Conservation (phyloP, 2,329 filamentous ascomycete species). For the Diplocarpon mali region DNA sequence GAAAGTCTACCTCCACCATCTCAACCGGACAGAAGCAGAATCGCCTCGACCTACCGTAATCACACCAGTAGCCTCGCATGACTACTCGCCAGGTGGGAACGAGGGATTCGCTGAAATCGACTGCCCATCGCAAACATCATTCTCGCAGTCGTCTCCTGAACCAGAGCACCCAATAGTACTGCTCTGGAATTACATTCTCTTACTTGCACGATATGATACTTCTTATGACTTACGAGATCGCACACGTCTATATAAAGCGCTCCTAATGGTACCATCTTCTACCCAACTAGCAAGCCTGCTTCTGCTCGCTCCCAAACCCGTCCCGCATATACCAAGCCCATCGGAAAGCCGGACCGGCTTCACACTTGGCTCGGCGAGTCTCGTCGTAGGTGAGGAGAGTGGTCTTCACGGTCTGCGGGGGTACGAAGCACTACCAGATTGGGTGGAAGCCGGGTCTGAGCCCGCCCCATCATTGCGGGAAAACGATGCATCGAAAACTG, state of each 20-base stretch:
- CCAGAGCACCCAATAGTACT: conserved; percentile 57
- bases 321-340: conserved; percentile 80
- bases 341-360: conserved; percentile 73
- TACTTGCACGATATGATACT: conserved; percentile 82
- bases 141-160: conserved; percentile 17
- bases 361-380: conserved; percentile 70
- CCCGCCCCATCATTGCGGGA: conserved; percentile 67
- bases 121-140: conserved; percentile 10
- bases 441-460: conserved; percentile 72
- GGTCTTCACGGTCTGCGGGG: conserved; percentile 65
- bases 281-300: conserved; percentile 82
- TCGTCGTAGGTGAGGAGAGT: conserved; percentile 69
- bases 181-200: conserved; percentile 75
- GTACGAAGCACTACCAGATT: conserved; percentile 70
- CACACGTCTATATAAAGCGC: conserved; percentile 73
- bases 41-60: conserved; percentile 22
- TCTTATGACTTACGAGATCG: conserved; percentile 93
- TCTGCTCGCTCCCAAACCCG: conserved; percentile 86
- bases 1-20: conserved; percentile 89
- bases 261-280: conserved; percentile 63
- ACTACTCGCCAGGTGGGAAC: conserved; percentile 15
- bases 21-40: conserved; percentile 51
- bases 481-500: conserved; percentile 33
- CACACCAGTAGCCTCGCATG: conserved; percentile 16
- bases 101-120: conserved; percentile 22